Evolutionary conservation across 148 eudicot genomes (phyloP), one percentile per base, ranked within the genome.

Genomic region (Diospyros lotus): DNA sequence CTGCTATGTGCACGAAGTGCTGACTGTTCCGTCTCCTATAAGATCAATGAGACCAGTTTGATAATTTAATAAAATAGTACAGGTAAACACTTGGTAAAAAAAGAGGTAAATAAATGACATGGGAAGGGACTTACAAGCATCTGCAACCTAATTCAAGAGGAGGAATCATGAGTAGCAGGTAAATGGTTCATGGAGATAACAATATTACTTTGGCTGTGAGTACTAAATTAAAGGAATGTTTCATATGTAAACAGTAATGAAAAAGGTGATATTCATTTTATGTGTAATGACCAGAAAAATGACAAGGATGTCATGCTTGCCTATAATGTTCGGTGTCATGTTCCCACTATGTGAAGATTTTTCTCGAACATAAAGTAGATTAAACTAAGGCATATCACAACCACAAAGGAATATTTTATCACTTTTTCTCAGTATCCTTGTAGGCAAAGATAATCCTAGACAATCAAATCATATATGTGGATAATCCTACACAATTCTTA

Each of bases 1-100:
- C 93, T 92, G 77, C 97, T 94, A 78, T 82, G 89, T 14, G 93
- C 97, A 79, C 97, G 96, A 67, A 94, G 82, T 79, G 88, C 97
- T 43, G 96, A 90, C 39, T 89, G 92, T 76, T 90, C 93, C 58
- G 79, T 81, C 77, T 88, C 98, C 98, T 94, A 86, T 72, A 63
- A 76, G 51, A 60, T 63, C 65, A 44, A 68, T 38, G 66, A 61
- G 44, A 63, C 15, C 39, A 72, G 2, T 52, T 75, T 14, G 13
- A 15, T 60, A 60, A 80, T 69, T 55, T 56, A 50, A 3, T 72
- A 51, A 77, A 63, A 55, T 39, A 67, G 42, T 59, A 53, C 52
- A 45, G 44, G 55, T 68, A 52, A 73, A 62, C 51, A 68, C 54
- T 51, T 48, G 9, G 11, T 11, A 45, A 71, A 73, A 17, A 15